Evolutionary conservation across 805 yeast genomes (phyloP).

Genomic region (Schwanniomyces polymorphus): DNA sequence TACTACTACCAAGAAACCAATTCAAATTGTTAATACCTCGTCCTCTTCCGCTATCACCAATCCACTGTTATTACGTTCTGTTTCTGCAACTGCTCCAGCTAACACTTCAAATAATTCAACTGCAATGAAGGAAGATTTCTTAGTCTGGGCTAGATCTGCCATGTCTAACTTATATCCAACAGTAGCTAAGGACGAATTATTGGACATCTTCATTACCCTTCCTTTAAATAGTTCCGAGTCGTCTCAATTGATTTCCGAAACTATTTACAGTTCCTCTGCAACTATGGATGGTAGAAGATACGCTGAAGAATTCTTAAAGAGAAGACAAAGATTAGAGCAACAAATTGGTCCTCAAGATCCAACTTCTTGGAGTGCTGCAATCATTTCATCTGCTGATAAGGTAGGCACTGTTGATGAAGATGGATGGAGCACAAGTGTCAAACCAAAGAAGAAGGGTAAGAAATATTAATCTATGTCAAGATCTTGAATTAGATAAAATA

Average conservation of each 20-base stretch:
- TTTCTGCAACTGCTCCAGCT: slow-evolving; percentile 31
- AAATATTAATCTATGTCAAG: slow-evolving; percentile 12
- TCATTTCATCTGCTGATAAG: slow-evolving; percentile 44
- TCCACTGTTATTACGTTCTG: slow-evolving; percentile 38
- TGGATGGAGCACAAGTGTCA: slow-evolving; percentile 46
- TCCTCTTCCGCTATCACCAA: slow-evolving; percentile 22
- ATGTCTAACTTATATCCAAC: slow-evolving; percentile 68
- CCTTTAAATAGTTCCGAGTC: slow-evolving; percentile 73
- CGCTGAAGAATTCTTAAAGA: slow-evolving; percentile 84
- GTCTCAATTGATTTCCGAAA: slow-evolving; percentile 84
- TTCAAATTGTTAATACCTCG: slow-evolving; percentile 15
- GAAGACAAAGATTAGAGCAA: slow-evolving; percentile 72
- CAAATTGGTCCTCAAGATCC: slow-evolving; percentile 36
- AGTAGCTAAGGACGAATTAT: slow-evolving; percentile 74
- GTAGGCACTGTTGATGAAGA: slow-evolving; percentile 41
- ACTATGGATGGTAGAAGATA: slow-evolving; percentile 94
- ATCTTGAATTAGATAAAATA: slow-evolving; percentile 21
- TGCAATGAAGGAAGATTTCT: slow-evolving; percentile 53
- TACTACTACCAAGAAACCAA: slow-evolving; percentile 24
- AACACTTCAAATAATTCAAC: slow-evolving; percentile 20
- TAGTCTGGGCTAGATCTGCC: slow-evolving; percentile 70
- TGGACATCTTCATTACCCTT: slow-evolving; percentile 75
- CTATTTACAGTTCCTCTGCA: slow-evolving; percentile 82
- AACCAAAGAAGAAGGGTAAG: slow-evolving; percentile 39
- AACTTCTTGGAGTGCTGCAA: slow-evolving; percentile 74